A percentile compares a stretch with the other conserved stretches of the same genome.
phyloP scores from a whole-genome alignment of 345 rosid species.

The Litchi chinensis region DNA sequence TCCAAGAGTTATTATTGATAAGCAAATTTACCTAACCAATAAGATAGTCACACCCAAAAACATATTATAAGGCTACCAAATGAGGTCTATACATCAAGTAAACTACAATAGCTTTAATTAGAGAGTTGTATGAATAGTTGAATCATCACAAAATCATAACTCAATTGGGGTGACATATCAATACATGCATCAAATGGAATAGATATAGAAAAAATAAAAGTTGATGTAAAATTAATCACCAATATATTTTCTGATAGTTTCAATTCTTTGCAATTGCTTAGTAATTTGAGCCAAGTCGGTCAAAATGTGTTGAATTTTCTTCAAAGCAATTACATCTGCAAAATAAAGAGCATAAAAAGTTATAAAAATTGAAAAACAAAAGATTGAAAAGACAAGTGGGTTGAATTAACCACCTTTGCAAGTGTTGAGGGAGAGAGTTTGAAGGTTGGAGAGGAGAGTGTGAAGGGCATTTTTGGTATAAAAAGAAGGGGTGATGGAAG shows the following conservation, averaged over 20 bases:
- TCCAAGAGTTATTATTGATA: no score
- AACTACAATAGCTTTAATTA: neutral
- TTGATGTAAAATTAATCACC: constrained; percentile 49
- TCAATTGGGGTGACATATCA: neutral
- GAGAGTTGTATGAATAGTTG: neutral
- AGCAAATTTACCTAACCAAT: neutral
- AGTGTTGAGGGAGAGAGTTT: constrained; percentile 44
- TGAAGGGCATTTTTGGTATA: constrained; percentile 44
- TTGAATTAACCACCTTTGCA: constrained; percentile 33
- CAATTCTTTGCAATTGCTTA: constrained; percentile 48
- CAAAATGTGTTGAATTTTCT: constrained; percentile 29
- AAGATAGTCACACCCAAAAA: neutral
- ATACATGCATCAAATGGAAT: neutral
- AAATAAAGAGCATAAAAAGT: neutral
- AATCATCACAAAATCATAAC: neutral
- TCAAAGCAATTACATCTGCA: constrained; percentile 48
- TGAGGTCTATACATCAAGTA: no score
- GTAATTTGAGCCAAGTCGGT: constrained; percentile 45
- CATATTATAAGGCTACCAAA: no score
- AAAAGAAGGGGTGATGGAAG: constrained; percentile 70
- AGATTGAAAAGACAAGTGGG: neutral
- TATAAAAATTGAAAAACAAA: neutral
- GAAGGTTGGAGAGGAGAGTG: constrained; percentile 37
- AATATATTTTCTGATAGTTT: constrained; percentile 43
- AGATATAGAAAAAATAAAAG: neutral